phyloP scores from a whole-genome alignment of 345 rosid species.

The Eucalyptus leucophloia region DNA sequence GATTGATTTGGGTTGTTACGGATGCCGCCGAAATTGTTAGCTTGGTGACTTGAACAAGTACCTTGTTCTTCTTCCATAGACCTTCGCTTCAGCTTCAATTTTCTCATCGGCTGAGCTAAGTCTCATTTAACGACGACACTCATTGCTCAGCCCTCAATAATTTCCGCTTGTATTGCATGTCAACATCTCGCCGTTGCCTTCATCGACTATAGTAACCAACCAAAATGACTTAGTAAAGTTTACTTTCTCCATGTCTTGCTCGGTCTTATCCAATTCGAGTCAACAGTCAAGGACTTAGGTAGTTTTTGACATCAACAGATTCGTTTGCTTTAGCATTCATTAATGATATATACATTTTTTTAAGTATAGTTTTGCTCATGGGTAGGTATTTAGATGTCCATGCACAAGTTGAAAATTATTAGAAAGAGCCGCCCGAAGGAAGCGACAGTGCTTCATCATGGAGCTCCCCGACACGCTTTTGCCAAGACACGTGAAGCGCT shows the following conservation, averaged over 20 bases:
- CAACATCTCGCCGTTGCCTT: neutral
- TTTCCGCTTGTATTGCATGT: neutral
- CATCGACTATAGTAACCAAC: neutral
- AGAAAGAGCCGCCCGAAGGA: neutral
- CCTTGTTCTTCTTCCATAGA: neutral
- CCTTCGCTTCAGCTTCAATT: neutral
- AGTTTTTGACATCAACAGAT: neutral
- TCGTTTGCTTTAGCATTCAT: neutral
- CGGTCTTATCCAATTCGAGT: neutral
- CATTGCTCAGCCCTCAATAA: neutral
- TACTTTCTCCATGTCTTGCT: neutral
- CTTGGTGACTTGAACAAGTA: neutral
- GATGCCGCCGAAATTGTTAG: neutral
- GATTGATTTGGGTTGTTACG: neutral
- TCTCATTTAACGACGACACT: neutral
- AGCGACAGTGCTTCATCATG: rapidly evolving
- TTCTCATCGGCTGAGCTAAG: neutral
- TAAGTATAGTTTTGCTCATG: neutral
- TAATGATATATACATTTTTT: neutral
- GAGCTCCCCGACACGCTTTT: neutral
- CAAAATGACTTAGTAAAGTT: neutral
- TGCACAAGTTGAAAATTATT: neutral
- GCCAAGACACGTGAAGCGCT: neutral
- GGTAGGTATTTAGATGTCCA: neutral
- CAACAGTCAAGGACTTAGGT: neutral